A percentile compares a stretch with the other conserved stretches of the same genome.
phyloP scores from a whole-genome alignment of 1,284 basidiomycete species.

The Fistulina hepatica region DNA sequence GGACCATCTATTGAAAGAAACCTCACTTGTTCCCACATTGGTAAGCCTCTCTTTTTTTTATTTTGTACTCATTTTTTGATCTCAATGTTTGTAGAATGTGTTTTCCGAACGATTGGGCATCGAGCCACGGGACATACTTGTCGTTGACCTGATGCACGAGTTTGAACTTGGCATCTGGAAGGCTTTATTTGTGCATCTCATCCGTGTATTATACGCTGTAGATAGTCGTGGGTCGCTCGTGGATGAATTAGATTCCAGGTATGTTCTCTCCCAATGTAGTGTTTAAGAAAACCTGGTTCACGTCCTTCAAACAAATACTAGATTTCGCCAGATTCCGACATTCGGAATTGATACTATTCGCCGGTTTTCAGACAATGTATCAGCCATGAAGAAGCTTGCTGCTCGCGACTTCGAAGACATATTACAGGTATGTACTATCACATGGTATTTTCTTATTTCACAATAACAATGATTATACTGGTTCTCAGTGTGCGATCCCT shows the following conservation, averaged over 20 bases:
- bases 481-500: constrained; percentile 4
- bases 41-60: not conserved
- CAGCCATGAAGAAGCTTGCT: constrained; percentile 6
- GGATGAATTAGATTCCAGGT: not conserved
- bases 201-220: not conserved
- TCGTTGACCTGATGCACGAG: not conserved
- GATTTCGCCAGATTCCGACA: constrained; percentile 5
- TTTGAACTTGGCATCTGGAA: not conserved
- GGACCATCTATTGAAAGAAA: not conserved
- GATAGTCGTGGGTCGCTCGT: not conserved
- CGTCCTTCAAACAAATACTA: constrained; percentile 6
- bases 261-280: not conserved
- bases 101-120: not conserved
- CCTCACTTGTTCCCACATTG: not conserved
- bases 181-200: not conserved
- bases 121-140: not conserved
- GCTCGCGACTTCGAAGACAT: constrained; percentile 16
- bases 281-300: not conserved
- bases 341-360: constrained; percentile 10
- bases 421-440: constrained; percentile 8
- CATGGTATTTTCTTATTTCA: not conserved
- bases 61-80: not conserved
- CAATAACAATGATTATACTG: not conserved
- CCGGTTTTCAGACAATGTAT: constrained; percentile 9
- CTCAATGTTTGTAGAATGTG: not conserved